These are phyloP conservation scores for Colletotrichum somersetense DNA, from an alignment of 2,329 filamentous ascomycete genomes.

Conservation along the genomic window DNA sequence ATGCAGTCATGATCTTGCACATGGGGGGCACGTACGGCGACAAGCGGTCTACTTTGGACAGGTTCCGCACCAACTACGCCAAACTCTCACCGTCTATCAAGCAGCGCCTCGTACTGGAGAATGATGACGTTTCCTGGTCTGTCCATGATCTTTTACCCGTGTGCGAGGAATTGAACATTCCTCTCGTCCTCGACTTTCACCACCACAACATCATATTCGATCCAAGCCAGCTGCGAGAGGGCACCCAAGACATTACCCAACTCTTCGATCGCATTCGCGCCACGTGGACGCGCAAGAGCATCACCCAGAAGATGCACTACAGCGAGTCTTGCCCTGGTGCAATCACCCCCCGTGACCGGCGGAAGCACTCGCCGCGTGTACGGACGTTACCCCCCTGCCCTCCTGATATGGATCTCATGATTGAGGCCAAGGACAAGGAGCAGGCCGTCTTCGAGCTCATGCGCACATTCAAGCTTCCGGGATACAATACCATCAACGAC, in stretches of 20 bases:
- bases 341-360: constrained; percentile 80
- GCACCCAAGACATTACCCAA: constrained; percentile 82
- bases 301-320: constrained; percentile 97
- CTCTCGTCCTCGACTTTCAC: constrained; percentile 91
- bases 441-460: constrained; percentile 96
- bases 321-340: constrained; percentile 84
- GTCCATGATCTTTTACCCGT: constrained; percentile 91
- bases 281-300: constrained; percentile 87
- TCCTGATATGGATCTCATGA: constrained; percentile 94
- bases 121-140: constrained; percentile 94
- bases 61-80: constrained; percentile 82
- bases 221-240: constrained; percentile 78
- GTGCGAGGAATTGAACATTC: constrained; percentile 95
- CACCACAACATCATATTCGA: constrained; percentile 97
- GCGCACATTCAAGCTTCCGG: constrained; percentile 86
- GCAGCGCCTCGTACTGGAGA: constrained; percentile 87
- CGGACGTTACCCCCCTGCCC: constrained; percentile 84
- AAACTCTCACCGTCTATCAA: constrained; percentile 78
- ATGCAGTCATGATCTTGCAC: constrained; percentile 95
- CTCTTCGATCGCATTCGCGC: constrained; percentile 82
- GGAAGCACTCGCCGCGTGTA: constrained; percentile 88
- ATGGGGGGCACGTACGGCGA: constrained; percentile 93
- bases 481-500: constrained; percentile 80
- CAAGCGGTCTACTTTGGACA: constrained; percentile 80
- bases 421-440: constrained; percentile 98